These are phyloP conservation scores for Malus hybrid DNA, from an alignment of 331 rosid genomes.

Conservation along the genomic window DNA sequence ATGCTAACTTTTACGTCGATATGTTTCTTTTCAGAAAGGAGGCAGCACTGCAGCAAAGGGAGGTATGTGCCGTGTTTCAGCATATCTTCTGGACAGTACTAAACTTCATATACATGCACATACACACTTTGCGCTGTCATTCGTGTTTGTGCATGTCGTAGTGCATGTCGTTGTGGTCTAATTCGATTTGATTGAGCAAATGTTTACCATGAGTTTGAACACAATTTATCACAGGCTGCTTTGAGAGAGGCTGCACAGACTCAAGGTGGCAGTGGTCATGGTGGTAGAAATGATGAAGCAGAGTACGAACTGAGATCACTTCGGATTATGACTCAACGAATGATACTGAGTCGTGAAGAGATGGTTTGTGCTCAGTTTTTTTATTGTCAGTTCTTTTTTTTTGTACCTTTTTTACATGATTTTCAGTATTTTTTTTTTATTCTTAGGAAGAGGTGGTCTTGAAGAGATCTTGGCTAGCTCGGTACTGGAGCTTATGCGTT, in stretches of 20 bases:
- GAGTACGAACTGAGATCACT: constrained; percentile 39
- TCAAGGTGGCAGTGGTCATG: constrained; percentile 36
- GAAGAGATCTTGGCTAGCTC: constrained; percentile 98
- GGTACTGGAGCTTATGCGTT: constrained; percentile 80
- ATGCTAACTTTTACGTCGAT: constrained; percentile 18
- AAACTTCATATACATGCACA: too few species aligned
- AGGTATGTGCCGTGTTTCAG: constrained; percentile 36
- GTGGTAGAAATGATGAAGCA: constrained; percentile 38
- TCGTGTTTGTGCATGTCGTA: not conserved
- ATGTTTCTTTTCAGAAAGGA: constrained; percentile 64
- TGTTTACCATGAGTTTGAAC: not conserved
- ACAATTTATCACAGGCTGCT: constrained; percentile 56
- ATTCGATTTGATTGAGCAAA: not conserved
- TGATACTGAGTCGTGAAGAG: constrained; percentile 78
- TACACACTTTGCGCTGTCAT: not conserved
- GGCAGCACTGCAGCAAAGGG: constrained; percentile 94
- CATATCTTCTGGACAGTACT: not conserved
- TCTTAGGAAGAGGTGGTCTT: constrained; percentile 82
- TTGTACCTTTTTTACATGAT: constrained; percentile 11
- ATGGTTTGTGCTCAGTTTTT: constrained; percentile 41
- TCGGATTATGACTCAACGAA: constrained; percentile 59
- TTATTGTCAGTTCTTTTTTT: not conserved
- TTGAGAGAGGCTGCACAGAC: constrained; percentile 49
- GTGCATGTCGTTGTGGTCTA: not conserved
- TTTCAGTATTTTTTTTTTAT: constrained; percentile 15